phyloP scores from a whole-genome alignment of 371 early-diverging fungal genomes.

The Syncephalis fuscata region DNA sequence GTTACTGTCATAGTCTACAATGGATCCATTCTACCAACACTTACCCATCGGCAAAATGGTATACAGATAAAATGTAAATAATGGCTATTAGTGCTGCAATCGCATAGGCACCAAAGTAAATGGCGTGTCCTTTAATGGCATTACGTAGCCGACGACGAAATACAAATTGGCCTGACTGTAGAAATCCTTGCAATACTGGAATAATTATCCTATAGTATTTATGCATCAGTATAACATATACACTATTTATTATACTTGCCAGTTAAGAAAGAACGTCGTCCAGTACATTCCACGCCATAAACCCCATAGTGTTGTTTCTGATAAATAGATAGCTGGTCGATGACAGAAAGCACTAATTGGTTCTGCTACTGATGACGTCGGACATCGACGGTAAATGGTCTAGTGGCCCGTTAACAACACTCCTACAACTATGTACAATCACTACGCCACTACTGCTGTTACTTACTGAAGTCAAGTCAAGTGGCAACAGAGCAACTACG shows the following conservation, averaged over 20 bases:
- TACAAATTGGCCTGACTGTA: constrained; percentile 71
- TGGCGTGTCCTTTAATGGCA: constrained; percentile 59
- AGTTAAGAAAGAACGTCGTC: constrained; percentile 77
- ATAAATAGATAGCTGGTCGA: constrained; percentile 55
- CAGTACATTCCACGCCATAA: constrained; percentile 85
- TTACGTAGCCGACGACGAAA: constrained; percentile 36
- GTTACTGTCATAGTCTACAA: not conserved
- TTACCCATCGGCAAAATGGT: constrained; percentile 11
- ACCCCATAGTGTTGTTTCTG: constrained; percentile 38
- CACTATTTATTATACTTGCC: constrained; percentile 23
- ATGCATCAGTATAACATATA: not conserved
- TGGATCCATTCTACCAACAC: constrained; percentile 1
- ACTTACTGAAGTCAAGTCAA: constrained; percentile 80
- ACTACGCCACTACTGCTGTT: not conserved
- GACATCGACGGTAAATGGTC: too few species aligned
- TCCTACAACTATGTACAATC: too few species aligned
- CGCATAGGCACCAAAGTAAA: constrained; percentile 57
- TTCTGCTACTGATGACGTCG: too few species aligned
- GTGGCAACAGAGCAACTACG: constrained; percentile 71
- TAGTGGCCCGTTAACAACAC: too few species aligned
- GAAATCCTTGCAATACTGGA: constrained; percentile 71
- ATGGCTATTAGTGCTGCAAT: constrained; percentile 30
- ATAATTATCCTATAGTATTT: constrained; percentile 47
- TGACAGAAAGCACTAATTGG: too few species aligned
- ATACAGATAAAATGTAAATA: constrained; percentile 48